Base-by-base conservation (phyloP, 2,329 filamentous ascomycete species). In the Pestalotiopsis sp. region DNA sequence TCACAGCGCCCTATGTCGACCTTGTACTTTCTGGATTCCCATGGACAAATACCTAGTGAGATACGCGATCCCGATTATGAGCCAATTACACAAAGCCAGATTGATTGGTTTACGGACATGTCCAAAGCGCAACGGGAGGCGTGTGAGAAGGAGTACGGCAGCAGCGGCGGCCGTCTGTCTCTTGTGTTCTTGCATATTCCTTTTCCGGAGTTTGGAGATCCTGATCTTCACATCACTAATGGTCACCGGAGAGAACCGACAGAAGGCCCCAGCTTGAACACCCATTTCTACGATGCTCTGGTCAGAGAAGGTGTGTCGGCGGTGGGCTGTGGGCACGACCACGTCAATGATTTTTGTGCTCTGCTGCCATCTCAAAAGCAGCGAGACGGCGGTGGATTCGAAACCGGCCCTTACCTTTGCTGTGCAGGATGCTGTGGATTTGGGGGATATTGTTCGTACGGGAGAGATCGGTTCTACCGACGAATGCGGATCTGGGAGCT, bases 271-370 rank as follows among this genome's bases (percentile, higher is more conserved):
- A 77, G 74, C 60, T 68, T 69, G 66, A 78, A 79, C 68, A 75
- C 77, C 2, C 72, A 77, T 66, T 75, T 78, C 68, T 78, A 79
- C 67, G 71, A 77, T 65, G 74, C 75, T 67, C 71, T 79, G 63
- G 73, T 69, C 27, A 69, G 73, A 71, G 76, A 69, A 70, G 75
- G 72, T 17, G 66, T 78, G 66, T 60, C 69, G 49, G 77, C 76
- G 69, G 38, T 79, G 64, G 75, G 77, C 57, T 78, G 74, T 66
- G 76, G 75, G n/a, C 76, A 79, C 68, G 77, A 79, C 68, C 75
- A 78, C 61, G 75, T 76, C 25, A 78, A 79, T 68, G 77, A 79
- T 66, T 78, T 78, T 71, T 78, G 76, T 66, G 77, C 70, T 73
- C 69, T 75, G 66, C 71, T 77, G 67, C 76, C 72, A 23, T 17